Conservation (phyloP, 495 filamentous ascomycete genomes). For the Neurospora terricola region DNA sequence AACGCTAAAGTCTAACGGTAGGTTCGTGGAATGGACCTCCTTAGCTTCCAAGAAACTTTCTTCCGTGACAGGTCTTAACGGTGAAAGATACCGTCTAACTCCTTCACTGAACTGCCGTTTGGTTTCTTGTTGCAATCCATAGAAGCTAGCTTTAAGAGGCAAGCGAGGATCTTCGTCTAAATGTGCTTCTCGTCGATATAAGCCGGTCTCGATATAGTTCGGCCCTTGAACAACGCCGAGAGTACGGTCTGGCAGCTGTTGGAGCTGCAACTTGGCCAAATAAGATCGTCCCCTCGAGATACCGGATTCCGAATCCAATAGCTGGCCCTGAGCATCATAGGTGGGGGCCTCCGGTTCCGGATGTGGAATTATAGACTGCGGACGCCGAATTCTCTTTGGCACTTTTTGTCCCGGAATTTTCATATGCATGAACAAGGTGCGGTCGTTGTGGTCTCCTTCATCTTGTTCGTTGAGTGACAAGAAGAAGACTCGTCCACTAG, state of each 20-base stretch:
- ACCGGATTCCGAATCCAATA: constrained; percentile 9
- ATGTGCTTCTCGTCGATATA: constrained; percentile 32
- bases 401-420: constrained; percentile 9
- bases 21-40: constrained; percentile 14
- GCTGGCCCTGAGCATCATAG: constrained; percentile 10
- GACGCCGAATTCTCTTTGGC: constrained; percentile 21
- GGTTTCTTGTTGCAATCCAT: constrained; percentile 17
- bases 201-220: constrained; percentile 27
- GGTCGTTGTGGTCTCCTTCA: constrained; percentile 4
- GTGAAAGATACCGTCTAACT: constrained; percentile 1
- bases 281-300: constrained; percentile 13
- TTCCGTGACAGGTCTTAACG: constrained; percentile 1
- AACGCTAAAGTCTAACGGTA: constrained; percentile 16
- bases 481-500: constrained; percentile 61
- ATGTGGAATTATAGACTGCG: constrained; percentile 34
- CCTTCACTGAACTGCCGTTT: not conserved
- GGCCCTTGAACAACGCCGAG: constrained; percentile 39
- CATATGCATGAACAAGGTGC: constrained; percentile 10
- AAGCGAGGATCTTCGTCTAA: constrained; percentile 18
- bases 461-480: constrained; percentile 41
- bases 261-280: constrained; percentile 21
- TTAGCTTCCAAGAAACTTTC: not conserved
- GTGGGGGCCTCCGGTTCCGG: constrained; percentile 29
- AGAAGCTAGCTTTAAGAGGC: constrained; percentile 24
- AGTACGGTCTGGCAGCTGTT: constrained; percentile 20